Percentiles rank a stretch among this genome's conserved stretches.
These are phyloP conservation scores for Astrephomene gubernaculifera DNA, from an alignment of 139 green algal genomes.

Conservation along the genomic window DNA sequence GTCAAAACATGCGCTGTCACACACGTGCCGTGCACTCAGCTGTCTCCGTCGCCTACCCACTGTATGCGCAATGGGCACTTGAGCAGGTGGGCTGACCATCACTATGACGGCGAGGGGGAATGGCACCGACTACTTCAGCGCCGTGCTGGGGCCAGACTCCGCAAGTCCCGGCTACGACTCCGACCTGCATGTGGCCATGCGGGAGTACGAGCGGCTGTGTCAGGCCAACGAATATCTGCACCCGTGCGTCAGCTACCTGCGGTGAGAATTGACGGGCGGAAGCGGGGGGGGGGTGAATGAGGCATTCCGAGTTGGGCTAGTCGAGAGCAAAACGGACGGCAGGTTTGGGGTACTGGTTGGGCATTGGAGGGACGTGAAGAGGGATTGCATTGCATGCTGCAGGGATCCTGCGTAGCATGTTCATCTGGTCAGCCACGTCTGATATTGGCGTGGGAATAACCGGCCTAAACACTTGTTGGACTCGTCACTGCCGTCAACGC, in stretches of 20 bases:
- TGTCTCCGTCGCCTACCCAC: neutral
- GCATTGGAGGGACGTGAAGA: neutral
- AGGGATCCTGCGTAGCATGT: neutral
- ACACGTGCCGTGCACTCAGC: neutral
- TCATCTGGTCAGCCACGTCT: neutral
- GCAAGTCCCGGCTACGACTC: neutral
- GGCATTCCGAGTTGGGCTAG: neutral
- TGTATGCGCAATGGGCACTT: neutral
- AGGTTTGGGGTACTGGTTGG: neutral
- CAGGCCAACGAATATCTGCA: neutral
- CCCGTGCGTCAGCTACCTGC: neutral
- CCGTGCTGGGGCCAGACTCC: neutral
- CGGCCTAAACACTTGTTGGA: too few relatives aligned
- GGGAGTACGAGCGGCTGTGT: neutral
- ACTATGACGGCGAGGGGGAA: neutral
- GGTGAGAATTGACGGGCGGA: neutral
- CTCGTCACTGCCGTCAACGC: too few relatives aligned
- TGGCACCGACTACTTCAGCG: neutral
- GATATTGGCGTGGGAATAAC: neutral
- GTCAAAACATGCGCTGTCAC: neutral
- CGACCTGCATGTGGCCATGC: conserved; percentile 12
- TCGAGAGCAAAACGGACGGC: neutral
- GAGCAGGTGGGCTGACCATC: conserved; percentile 12
- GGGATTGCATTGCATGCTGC: too few relatives aligned
- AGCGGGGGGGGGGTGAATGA: neutral